A percentile compares a stretch with the other conserved stretches of the same genome.
Conservation (phyloP, 2,329 filamentous ascomycete species). For the Aspergillus sp. region DNA sequence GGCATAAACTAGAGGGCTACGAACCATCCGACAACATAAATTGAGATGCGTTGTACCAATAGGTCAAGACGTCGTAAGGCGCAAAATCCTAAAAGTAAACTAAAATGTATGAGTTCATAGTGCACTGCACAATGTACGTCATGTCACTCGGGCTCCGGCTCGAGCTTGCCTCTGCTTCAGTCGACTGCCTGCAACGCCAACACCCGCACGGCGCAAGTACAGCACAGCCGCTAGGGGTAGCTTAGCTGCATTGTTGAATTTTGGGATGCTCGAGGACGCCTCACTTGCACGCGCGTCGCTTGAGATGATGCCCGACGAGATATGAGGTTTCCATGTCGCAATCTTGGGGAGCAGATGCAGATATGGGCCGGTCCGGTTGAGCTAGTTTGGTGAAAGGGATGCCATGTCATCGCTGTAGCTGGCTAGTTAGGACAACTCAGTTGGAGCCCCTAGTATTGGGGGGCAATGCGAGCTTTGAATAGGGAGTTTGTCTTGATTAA, state of each 20-base stretch:
- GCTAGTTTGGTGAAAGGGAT: not conserved
- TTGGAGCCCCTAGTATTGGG: not conserved
- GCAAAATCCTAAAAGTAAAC: not conserved
- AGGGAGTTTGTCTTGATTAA: not conserved
- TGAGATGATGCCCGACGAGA: conserved; percentile 2
- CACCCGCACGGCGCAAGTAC: not conserved
- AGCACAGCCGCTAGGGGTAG: not conserved
- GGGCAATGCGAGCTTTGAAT: not conserved
- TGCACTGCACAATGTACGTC: not conserved
- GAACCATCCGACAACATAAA: not conserved
- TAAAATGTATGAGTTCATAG: not conserved
- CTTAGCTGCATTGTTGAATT: not conserved
- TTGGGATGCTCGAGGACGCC: not conserved
- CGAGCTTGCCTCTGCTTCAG: no score
- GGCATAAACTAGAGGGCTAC: not conserved
- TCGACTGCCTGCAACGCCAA: not conserved
- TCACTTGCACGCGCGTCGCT: not conserved
- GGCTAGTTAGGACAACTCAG: not conserved
- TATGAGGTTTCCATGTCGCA: not conserved
- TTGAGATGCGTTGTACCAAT: not conserved
- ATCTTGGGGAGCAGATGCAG: not conserved
- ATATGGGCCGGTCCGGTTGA: not conserved
- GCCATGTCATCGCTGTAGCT: not conserved
- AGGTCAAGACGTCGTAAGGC: not conserved
- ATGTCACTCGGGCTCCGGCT: not conserved